These are phyloP conservation scores for Phytopythium cucurbitacearum DNA, from an alignment of 352 stramenopile species.

Conservation along the genomic window DNA sequence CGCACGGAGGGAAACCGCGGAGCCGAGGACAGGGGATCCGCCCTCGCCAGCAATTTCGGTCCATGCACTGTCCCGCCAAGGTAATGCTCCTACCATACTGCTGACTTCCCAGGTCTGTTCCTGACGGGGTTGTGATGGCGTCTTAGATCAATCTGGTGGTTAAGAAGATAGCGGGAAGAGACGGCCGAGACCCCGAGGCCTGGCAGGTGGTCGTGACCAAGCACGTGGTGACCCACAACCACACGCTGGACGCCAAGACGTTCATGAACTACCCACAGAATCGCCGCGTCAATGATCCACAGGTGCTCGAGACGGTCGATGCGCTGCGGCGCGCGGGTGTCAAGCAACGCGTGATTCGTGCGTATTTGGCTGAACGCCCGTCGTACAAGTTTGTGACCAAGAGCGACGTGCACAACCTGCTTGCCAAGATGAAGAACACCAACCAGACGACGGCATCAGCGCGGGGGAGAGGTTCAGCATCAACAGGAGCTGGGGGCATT, in stretches of 20 bases:
- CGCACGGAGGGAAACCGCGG: conserved; percentile 11
- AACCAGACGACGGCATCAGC: no score
- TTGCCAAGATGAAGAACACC: conserved; percentile 6
- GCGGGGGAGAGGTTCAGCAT: no score
- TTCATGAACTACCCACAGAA: conserved; percentile 10
- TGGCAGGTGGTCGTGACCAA: conserved; percentile 15
- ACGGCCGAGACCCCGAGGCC: conserved; percentile 1
- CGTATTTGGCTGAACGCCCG: conserved; percentile 7
- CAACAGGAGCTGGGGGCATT: no score
- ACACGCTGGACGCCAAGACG: conserved; percentile 10
- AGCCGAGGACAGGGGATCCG: conserved; percentile 13
- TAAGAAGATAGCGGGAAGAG: conserved; percentile 8
- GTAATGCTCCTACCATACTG: not conserved
- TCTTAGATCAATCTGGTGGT: conserved; percentile 9
- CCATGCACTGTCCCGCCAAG: conserved; percentile 16
- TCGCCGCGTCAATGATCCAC: conserved; percentile 11
- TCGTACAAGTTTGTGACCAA: conserved; percentile 9
- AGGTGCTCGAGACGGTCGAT: conserved; percentile 13
- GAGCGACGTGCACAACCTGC: conserved; percentile 14
- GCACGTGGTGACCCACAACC: conserved; percentile 10
- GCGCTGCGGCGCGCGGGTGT: conserved; percentile 8
- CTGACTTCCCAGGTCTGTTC: no score
- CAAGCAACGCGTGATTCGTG: conserved; percentile 11
- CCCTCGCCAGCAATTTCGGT: conserved; percentile 8
- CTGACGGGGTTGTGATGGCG: not conserved